Conservation (phyloP, 495 filamentous ascomycete genomes). For the Penicillium crystallinum region DNA sequence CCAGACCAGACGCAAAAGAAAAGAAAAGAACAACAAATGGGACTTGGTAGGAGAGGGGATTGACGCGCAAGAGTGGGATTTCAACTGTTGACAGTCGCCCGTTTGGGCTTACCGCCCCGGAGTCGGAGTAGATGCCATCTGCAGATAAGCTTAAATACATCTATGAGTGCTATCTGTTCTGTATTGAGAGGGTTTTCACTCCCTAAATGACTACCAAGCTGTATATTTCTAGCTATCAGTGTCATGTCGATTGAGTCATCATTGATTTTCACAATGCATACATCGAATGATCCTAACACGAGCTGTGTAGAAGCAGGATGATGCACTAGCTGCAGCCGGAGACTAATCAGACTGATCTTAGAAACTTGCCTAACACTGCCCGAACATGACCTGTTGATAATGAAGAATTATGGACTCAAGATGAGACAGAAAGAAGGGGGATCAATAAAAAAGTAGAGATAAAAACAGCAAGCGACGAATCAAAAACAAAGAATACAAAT, state of each 20-base stretch:
- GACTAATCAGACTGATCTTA: neutral
- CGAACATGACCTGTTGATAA: neutral
- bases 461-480: conserved; percentile 9
- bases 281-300: neutral
- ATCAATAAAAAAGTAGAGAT: conserved; percentile 1
- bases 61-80: conserved; percentile 5
- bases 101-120: conserved; percentile 15
- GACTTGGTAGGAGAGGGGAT: neutral
- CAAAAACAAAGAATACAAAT: conserved; percentile 6
- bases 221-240: too few relatives aligned
- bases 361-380: neutral
- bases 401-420: neutral
- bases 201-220: too few relatives aligned
- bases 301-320: conserved; percentile 1
- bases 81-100: conserved; percentile 11
- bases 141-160: conserved; percentile 10
- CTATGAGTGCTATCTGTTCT: neutral
- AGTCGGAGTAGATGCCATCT: conserved; percentile 7
- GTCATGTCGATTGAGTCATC: too few relatives aligned
- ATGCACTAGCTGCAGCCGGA: conserved; percentile 10
- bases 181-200: too few relatives aligned
- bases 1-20: neutral
- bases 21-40: neutral
- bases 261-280: neutral
- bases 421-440: neutral